Conservation (phyloP, 495 filamentous ascomycete genomes). For the Penicilliopsis zonata region DNA sequence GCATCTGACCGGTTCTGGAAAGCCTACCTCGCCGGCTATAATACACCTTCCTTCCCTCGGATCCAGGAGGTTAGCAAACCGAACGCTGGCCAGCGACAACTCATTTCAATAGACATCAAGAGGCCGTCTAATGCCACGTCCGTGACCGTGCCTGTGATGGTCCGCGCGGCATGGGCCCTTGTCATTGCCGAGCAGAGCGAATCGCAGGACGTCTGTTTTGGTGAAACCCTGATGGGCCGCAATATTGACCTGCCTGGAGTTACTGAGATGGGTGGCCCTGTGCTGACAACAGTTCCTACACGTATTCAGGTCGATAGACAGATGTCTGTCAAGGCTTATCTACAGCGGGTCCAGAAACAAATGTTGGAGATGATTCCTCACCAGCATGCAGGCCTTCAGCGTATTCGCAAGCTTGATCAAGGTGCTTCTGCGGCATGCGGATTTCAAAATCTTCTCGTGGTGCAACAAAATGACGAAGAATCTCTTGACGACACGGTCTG, state of each 20-base stretch:
- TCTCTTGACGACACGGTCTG: constrained; percentile 22
- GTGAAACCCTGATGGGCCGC: constrained; percentile 42
- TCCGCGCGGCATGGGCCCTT: constrained; percentile 43
- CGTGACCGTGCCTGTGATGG: constrained; percentile 34
- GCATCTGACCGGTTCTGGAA: constrained; percentile 35
- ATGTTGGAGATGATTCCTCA: constrained; percentile 38
- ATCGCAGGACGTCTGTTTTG: constrained; percentile 40
- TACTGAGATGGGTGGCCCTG: constrained; percentile 39
- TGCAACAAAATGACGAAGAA: constrained; percentile 29
- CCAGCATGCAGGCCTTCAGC: constrained; percentile 33
- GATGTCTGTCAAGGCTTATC: constrained; percentile 21
- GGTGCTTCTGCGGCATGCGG: constrained; percentile 42
- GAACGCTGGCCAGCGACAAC: constrained; percentile 20
- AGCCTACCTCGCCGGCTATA: constrained; percentile 17
- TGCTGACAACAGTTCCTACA: constrained; percentile 39
- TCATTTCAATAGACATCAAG: constrained; percentile 12
- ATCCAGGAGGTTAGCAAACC: constrained; percentile 13
- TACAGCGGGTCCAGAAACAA: constrained; percentile 28
- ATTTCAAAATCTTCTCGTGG: constrained; percentile 49
- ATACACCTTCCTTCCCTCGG: constrained; percentile 17
- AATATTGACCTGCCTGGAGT: constrained; percentile 38
- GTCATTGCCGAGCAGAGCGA: constrained; percentile 31
- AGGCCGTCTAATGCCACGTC: constrained; percentile 10
- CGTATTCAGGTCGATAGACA: constrained; percentile 29
- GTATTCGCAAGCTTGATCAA: constrained; percentile 24